A percentile compares a stretch with the other conserved stretches of the same genome.
Evolutionary conservation across 768 basidiomycete genomes (phyloP).

Genomic region (Amanita brunnescens): DNA sequence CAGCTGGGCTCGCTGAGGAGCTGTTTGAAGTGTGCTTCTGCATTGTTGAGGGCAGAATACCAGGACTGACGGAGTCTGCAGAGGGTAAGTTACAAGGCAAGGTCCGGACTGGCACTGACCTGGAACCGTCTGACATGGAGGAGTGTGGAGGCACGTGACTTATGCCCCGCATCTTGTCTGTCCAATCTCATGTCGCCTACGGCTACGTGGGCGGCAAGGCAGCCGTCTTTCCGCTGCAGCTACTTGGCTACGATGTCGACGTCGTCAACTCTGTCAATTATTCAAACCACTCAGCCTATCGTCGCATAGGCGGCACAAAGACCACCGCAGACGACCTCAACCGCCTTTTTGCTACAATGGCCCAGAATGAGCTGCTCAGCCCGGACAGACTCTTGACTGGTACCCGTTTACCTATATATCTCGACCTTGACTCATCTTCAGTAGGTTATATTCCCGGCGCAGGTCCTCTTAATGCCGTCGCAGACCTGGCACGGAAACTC

Average conservation of each 20-base stretch:
- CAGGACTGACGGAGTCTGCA: conserved; percentile 74
- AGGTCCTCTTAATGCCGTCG: conserved; percentile 62
- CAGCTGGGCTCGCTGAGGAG: conserved; percentile 70
- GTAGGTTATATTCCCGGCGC: conserved; percentile 85
- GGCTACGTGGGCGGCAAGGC: conserved; percentile 91
- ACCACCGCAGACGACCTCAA: conserved; percentile 72
- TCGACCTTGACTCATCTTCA: not conserved
- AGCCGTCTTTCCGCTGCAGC: conserved; percentile 71
- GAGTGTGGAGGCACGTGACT: conserved; percentile 1
- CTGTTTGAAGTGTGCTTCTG: conserved; percentile 71
- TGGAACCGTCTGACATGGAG: conserved; percentile 9
- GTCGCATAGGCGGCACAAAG: conserved; percentile 69
- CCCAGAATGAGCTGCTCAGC: conserved; percentile 63
- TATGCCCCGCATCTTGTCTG: conserved; percentile 63
- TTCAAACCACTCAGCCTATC: conserved; percentile 92
- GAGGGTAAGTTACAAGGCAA: not conserved
- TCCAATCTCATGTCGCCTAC: conserved; percentile 90
- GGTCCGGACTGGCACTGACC: not conserved
- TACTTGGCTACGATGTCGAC: conserved; percentile 92
- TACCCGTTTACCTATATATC: conserved; percentile 16
- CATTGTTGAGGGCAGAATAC: conserved; percentile 65
- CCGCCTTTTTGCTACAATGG: conserved; percentile 65
- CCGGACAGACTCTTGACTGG: conserved; percentile 77
- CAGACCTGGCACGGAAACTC: conserved; percentile 52
- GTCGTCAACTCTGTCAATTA: conserved; percentile 90